These are phyloP conservation scores for Aspergillus hancockii DNA, from an alignment of 495 filamentous ascomycete genomes.

Conservation along the genomic window DNA sequence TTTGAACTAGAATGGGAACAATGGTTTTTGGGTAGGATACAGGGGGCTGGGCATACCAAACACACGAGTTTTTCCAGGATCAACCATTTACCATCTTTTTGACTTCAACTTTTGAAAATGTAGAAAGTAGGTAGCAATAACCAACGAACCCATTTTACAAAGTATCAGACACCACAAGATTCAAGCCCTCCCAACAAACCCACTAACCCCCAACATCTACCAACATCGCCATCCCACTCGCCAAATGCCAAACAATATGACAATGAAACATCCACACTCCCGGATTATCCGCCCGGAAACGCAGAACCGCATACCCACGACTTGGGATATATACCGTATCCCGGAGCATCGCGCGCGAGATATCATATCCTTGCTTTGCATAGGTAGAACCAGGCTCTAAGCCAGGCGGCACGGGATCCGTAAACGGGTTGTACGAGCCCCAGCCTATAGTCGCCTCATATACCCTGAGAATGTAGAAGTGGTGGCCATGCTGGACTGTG, in stretches of 20 bases:
- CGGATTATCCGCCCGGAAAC: constrained; percentile 68
- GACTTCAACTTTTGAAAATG: neutral
- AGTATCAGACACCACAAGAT: neutral
- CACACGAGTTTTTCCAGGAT: neutral
- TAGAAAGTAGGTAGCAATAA: neutral
- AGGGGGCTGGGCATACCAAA: neutral
- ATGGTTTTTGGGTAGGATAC: neutral
- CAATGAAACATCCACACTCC: constrained; percentile 62
- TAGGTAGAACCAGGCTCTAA: constrained; percentile 29
- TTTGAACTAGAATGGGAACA: neutral
- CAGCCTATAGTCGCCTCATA: constrained; percentile 34
- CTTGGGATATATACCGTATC: constrained; percentile 61
- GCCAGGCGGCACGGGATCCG: constrained; percentile 32
- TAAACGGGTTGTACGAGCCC: constrained; percentile 50
- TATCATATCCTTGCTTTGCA: constrained; percentile 20
- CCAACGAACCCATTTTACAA: neutral
- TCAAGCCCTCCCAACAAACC: too few species aligned
- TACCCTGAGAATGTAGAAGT: constrained; percentile 71
- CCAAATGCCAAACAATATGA: constrained; percentile 68
- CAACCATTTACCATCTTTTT: neutral
- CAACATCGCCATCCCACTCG: constrained; percentile 48
- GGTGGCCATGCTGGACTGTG: constrained; percentile 71
- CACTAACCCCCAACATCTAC: constrained; percentile 25
- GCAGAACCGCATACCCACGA: constrained; percentile 59
- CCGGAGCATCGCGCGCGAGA: constrained; percentile 36